A percentile compares a stretch with the other conserved stretches of the same genome.
phyloP scores from a whole-genome alignment of 371 early-diverging fungal species.

The Synchytrium microbalum region DNA sequence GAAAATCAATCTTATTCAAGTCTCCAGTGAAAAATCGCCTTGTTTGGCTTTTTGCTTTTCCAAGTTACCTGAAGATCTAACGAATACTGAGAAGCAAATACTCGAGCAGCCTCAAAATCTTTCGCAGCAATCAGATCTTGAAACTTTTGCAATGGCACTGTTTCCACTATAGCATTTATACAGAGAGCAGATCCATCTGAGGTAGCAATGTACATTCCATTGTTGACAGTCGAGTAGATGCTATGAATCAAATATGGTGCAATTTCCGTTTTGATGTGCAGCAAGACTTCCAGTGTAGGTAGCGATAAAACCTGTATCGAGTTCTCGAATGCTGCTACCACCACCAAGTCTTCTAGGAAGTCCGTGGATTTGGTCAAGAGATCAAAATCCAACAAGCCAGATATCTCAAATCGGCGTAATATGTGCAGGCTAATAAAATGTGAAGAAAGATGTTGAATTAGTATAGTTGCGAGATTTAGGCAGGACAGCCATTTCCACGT shows the following conservation, averaged over 20 bases:
- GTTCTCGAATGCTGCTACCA: neutral
- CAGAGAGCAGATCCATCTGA: conserved; percentile 4
- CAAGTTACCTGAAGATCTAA: conserved; percentile 26
- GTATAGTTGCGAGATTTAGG: no score
- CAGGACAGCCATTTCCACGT: neutral
- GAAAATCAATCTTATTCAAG: conserved; percentile 4
- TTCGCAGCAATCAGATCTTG: conserved; percentile 24
- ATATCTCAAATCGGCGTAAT: conserved; percentile 7
- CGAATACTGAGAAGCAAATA: conserved; percentile 26
- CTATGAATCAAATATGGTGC: conserved; percentile 9
- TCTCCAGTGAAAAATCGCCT: neutral
- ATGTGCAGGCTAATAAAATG: conserved; percentile 10
- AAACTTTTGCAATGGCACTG: conserved; percentile 31
- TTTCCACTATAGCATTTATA: conserved; percentile 20
- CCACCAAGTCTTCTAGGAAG: neutral
- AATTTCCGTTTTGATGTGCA: neutral
- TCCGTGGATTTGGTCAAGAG: conserved; percentile 7
- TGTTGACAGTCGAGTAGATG: neutral
- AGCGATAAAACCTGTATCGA: neutral
- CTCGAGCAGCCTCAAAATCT: conserved; percentile 34
- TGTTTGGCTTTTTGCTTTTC: conserved; percentile 1
- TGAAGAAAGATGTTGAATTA: no score
- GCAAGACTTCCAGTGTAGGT: conserved; percentile 6
- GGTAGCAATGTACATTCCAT: conserved; percentile 3
- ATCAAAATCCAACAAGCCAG: conserved; percentile 16